Conservation (phyloP, 176 grass and related monocot species). For the Chrysopogon serrulatus region DNA sequence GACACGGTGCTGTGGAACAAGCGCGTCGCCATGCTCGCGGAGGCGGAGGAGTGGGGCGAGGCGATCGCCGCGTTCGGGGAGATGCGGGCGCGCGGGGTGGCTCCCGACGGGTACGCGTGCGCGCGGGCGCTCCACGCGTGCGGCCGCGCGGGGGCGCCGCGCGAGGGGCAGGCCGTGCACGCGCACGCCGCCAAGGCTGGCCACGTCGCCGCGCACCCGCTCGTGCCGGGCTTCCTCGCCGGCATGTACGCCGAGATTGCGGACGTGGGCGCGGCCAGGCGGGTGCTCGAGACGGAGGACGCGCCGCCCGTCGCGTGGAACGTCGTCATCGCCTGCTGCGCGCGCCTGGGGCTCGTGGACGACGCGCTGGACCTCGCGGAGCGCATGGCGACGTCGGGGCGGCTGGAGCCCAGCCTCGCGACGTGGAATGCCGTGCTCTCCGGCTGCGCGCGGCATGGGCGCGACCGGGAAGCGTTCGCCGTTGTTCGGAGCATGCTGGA, state of each 20-base stretch:
- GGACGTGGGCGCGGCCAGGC: conserved; percentile 35
- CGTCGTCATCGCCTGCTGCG: conserved; percentile 65
- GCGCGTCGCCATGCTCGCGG: conserved; percentile 54
- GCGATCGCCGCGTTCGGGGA: conserved; percentile 50
- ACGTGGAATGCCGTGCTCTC: conserved; percentile 84
- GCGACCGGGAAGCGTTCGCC: conserved; percentile 33
- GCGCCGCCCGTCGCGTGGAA: conserved; percentile 60
- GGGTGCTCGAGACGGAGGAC: conserved; percentile 42
- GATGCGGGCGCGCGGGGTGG: conserved; percentile 55
- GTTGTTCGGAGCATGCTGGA: conserved; percentile 35
- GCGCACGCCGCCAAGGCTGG: conserved; percentile 42
- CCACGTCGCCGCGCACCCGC: conserved; percentile 13
- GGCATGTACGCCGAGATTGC: conserved; percentile 87
- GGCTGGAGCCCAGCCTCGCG: conserved; percentile 41
- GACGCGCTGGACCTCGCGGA: conserved; percentile 58
- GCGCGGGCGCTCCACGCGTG: conserved; percentile 69
- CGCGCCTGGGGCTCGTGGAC: conserved; percentile 60
- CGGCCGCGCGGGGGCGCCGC: conserved; percentile 40
- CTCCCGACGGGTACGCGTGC: conserved; percentile 58
- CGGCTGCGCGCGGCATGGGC: conserved; percentile 55
- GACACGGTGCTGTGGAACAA: conserved; percentile 83
- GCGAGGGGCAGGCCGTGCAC: conserved; percentile 57
- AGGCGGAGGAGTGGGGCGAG: conserved; percentile 40
- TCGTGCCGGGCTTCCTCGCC: conserved; percentile 74
- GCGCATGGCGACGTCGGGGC: conserved; percentile 36